phyloP scores from a whole-genome alignment of 2,329 filamentous ascomycete genomes.

The Claviceps sorghi region DNA sequence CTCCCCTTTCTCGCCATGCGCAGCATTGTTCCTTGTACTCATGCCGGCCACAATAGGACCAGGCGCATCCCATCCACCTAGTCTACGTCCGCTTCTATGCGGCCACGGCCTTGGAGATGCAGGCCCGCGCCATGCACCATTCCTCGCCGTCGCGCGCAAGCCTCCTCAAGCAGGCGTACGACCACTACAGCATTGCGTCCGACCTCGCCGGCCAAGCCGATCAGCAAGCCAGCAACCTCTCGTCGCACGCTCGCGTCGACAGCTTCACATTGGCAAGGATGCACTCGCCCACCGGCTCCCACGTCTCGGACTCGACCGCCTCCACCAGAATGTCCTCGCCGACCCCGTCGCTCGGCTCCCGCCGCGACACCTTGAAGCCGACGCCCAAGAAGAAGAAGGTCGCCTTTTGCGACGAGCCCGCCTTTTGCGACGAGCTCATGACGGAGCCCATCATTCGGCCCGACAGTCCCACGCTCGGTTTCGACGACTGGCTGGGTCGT shows the following conservation, averaged over 20 bases:
- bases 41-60: constrained; percentile 11
- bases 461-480: constrained; percentile 45
- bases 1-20: neutral
- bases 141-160: constrained; percentile 30
- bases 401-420: constrained; percentile 18
- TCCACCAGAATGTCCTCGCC: constrained; percentile 33
- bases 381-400: constrained; percentile 24
- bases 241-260: constrained; percentile 23
- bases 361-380: constrained; percentile 6
- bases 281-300: constrained; percentile 32
- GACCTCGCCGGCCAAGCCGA: constrained; percentile 29
- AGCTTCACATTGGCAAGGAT: constrained; percentile 25
- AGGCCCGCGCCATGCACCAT: constrained; percentile 32
- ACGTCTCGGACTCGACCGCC: constrained; percentile 28
- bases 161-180: constrained; percentile 36
- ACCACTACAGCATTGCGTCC: constrained; percentile 36
- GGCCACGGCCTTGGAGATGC: constrained; percentile 44
- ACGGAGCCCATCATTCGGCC: constrained; percentile 37
- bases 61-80: constrained; percentile 37
- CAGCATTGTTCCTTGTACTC: neutral
- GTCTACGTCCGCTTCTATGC: constrained; percentile 48
- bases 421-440: constrained; percentile 20
- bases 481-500: constrained; percentile 27
- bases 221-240: constrained; percentile 27
- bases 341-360: constrained; percentile 22